These are phyloP conservation scores for Fusarium sp. DNA, from an alignment of 2,329 filamentous ascomycete species.

Conservation along the genomic window DNA sequence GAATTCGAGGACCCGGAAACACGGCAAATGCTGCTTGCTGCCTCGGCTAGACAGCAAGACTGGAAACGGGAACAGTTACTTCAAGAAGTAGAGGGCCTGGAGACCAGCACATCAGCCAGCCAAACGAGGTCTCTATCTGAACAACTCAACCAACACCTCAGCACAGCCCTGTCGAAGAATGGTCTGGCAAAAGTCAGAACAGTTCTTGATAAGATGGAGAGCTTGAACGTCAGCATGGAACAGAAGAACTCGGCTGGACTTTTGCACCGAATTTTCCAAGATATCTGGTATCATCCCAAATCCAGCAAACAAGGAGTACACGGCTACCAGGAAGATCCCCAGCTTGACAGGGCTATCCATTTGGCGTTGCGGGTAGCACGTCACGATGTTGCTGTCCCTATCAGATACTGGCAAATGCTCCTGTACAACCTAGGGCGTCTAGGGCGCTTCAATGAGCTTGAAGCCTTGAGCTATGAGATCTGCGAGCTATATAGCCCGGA, in stretches of 20 bases:
- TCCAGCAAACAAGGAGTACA: constrained; percentile 22
- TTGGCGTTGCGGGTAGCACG: constrained; percentile 49
- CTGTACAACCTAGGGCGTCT: constrained; percentile 62
- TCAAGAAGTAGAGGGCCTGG: constrained; percentile 57
- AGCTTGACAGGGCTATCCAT: constrained; percentile 52
- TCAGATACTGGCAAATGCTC: constrained; percentile 60
- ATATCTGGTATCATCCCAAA: constrained; percentile 50
- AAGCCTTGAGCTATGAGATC: constrained; percentile 61
- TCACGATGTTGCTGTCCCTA: constrained; percentile 55
- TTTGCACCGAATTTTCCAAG: constrained; percentile 47
- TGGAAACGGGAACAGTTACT: constrained; percentile 61
- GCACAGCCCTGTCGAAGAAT: constrained; percentile 18
- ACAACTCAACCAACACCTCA: constrained; percentile 45
- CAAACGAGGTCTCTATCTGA: constrained; percentile 36
- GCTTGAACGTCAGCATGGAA: constrained; percentile 47
- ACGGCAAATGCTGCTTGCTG: constrained; percentile 57
- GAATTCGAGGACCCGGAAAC: constrained; percentile 66
- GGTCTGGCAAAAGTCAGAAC: constrained; percentile 44
- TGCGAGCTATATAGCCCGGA: constrained; percentile 56
- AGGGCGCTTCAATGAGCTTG: constrained; percentile 62
- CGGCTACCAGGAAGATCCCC: constrained; percentile 35
- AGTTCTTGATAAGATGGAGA: constrained; percentile 54
- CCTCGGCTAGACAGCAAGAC: constrained; percentile 53
- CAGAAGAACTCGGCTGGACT: constrained; percentile 49
- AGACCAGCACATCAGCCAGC: constrained; percentile 20